phyloP scores from a whole-genome alignment of 805 yeast species.

The Dipodascus albidus region DNA sequence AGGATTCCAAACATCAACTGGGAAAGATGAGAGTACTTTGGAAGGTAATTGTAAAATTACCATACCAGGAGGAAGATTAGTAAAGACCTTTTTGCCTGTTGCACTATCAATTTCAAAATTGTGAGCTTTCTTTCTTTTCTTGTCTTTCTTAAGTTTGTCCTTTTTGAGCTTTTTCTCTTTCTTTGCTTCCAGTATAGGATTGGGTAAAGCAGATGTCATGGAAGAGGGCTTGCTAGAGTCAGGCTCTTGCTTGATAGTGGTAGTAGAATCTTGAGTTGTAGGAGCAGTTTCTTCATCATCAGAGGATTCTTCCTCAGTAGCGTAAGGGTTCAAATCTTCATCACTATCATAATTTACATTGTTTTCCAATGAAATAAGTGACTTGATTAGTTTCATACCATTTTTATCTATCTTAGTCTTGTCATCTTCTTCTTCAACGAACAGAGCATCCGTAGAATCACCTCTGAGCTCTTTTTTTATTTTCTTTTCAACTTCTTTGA shows the following conservation, averaged over 20 bases:
- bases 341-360: conserved; percentile 79
- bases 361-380: conserved; percentile 74
- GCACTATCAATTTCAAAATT: conserved; percentile 13
- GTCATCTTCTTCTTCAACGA: conserved; percentile 46
- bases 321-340: conserved; percentile 76
- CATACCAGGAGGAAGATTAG: conserved; percentile 38
- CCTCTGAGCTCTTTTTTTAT: conserved; percentile 33
- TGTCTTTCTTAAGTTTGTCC: conserved; percentile 11
- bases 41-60: conserved; percentile 56
- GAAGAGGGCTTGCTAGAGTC: conserved; percentile 10
- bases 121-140: background rate
- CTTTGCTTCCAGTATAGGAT: conserved; percentile 1
- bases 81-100: conserved; percentile 26
- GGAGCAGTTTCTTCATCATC: conserved; percentile 26
- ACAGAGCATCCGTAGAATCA: conserved; percentile 41
- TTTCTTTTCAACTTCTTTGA: conserved; percentile 66
- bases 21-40: conserved; percentile 51
- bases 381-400: conserved; percentile 76
- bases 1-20: conserved; percentile 81
- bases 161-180: background rate
- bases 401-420: conserved; percentile 78
- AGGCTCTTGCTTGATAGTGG: conserved; percentile 7
- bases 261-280: background rate
- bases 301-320: conserved; percentile 39
- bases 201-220: conserved; percentile 8